Base-by-base conservation (phyloP, 768 basidiomycete genomes). In the Zangia roseola region DNA sequence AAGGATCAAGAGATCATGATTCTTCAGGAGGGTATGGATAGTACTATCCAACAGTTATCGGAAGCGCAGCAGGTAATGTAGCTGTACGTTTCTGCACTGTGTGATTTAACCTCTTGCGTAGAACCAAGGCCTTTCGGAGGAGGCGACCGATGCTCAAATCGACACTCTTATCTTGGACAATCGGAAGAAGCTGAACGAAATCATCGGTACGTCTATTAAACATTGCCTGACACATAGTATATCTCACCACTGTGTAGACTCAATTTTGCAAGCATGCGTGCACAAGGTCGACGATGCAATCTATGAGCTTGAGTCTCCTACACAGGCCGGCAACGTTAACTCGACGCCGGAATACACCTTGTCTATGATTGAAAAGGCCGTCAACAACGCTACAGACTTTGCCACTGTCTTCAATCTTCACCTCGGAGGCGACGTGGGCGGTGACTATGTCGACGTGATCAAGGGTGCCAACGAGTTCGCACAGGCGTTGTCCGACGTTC, bases 291-390 rank as follows among this genome's bases (percentile, higher is more conserved):
- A 99, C 57, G 94, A 98, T 61, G 81, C 92, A 6, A 91, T 98
- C 58, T 99, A 98, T 69, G 97, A 98, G 68, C 80, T 99, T 35
- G 95, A 99, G 69, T 97, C 97, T 4, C 92, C 93, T 3, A 88
- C 90, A 34, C 91, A 93, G 60, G 88, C 88, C 5, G 97, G 95
- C 31, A 97, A 98, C 70, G 79, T 87, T 58, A 95, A 91, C 63
- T 92, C 95, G n/a, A 98, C 97, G 0, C 97, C 97, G 4, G 95
- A 97, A 66, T 98, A 98, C 67, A 95, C 94, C 1, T 75, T 97
- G 16, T 97, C 97, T 2, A 94, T 98, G 88, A 92, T 98, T 62
- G 97, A 99, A 69, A 97, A 97, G 72, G 88, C 93, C 2, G 73
- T 88, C 64, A 94, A 90, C 67, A 95, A 89, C 59, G 92, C 94